phyloP scores from a whole-genome alignment of 2,329 filamentous ascomycete genomes.

The Blastomyces silverae region DNA sequence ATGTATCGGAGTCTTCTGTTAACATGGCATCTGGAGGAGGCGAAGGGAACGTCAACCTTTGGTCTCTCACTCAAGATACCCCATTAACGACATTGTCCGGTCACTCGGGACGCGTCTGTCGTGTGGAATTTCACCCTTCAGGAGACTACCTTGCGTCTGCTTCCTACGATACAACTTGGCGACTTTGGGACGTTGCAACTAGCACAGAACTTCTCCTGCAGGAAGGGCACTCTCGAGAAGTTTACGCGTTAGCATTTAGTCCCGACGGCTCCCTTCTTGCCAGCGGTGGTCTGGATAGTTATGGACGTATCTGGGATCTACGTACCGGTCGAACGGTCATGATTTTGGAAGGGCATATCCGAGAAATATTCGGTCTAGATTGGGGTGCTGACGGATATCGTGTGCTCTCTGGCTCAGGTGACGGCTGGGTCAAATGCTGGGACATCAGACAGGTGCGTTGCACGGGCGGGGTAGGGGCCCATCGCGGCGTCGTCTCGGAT shows the following conservation, averaged over 20 bases:
- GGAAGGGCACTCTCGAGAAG: slow-evolving; percentile 89
- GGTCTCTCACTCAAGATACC: slow-evolving; percentile 81
- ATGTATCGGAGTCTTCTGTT: slow-evolving; percentile 63
- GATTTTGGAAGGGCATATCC: slow-evolving; percentile 88
- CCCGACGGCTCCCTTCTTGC: slow-evolving; percentile 83
- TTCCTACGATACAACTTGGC: slow-evolving; percentile 94
- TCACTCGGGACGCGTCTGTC: slow-evolving; percentile 79
- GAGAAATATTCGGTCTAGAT: slow-evolving; percentile 86
- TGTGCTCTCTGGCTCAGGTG: slow-evolving; percentile 84
- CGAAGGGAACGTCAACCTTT: slow-evolving; percentile 79
- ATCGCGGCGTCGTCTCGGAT: slow-evolving; percentile 86
- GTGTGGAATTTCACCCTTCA: slow-evolving; percentile 90
- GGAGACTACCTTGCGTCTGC: slow-evolving; percentile 85
- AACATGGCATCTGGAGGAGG: slow-evolving; percentile 89
- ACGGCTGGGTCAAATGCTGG: slow-evolving; percentile 98
- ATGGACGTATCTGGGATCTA: slow-evolving; percentile 91
- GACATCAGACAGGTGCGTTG: slow-evolving; percentile 83
- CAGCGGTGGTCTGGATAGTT: slow-evolving; percentile 88
- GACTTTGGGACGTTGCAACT: slow-evolving; percentile 87
- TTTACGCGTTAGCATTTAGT: slow-evolving; percentile 86
- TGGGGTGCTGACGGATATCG: slow-evolving; percentile 89
- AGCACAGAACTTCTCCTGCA: slow-evolving; percentile 78
- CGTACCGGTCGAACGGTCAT: slow-evolving; percentile 89
- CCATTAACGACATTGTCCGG: slow-evolving; percentile 75
- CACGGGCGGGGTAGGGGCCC: slow-evolving; percentile 79